Evolutionary conservation across 441 rosid species (phyloP), one percentile per base, ranked within the genome.

Genomic region (Pelargonium australe): DNA sequence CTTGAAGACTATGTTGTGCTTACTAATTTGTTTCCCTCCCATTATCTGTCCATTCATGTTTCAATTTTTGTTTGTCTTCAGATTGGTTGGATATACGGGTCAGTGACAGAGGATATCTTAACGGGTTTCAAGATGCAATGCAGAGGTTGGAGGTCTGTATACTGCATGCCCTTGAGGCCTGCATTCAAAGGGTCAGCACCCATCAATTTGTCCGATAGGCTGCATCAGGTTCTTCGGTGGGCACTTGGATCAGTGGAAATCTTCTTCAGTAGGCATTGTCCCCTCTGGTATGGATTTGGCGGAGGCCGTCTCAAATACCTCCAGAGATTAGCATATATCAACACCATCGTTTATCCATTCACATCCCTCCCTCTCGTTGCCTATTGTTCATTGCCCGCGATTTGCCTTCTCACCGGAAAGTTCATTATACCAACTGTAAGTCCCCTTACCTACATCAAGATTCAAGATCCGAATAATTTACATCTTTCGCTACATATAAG

Each of bases 91-190:
- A 95, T 95, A 57, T 95, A 95, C 71, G 99, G 99, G 19, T 92
- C 98, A 8, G 97, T 95, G 49, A 92, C 99, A 0, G 99, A 92
- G 75, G 98, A 95, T 82, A 95, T 95, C 70, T 80, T 95, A 76
- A 95, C 99, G 3, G 99, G 99, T 16, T 95, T 95, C 85, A 95
- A 92, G 85, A 95, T 95, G 98, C 99, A 95, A 68, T 92, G 97
- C 72, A 95, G 89, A 72, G 99, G 99, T n/a, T 95, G 99, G 99
- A 84, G 98, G 41, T 92, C 99, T 14, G 93, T 92, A 13, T 95
- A 92, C 69, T 95, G 99, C 81, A 84, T 89, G 53, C 98, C 98
- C 0, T 78, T 80, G 72, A 75, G 85, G 66, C 75, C 99, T 0
- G 99, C 97, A 40, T 95, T 95, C 70, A 95, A 95, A 79, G 98